Percentiles rank a stretch among this genome's conserved stretches.
phyloP scores from a whole-genome alignment of 768 basidiomycete genomes.

The Auricularia auricula-judae region DNA sequence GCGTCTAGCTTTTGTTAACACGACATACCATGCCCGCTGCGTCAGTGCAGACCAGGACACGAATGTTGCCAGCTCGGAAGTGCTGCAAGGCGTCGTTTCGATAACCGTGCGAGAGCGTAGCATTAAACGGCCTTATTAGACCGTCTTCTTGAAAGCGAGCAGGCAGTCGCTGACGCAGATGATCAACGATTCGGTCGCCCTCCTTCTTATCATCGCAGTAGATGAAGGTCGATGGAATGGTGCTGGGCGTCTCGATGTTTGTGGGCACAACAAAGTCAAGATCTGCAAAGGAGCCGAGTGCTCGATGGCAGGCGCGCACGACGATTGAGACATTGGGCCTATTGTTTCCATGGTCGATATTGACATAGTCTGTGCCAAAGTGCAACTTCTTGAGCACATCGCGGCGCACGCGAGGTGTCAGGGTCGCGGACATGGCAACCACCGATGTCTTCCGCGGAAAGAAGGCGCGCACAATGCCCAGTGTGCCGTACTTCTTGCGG shows the following conservation, averaged over 20 bases:
- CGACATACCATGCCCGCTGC: slow-evolving; percentile 27
- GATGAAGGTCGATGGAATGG: slow-evolving; percentile 20
- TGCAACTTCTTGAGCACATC: background rate
- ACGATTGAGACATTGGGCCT: slow-evolving; percentile 21
- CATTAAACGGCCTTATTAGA: slow-evolving; percentile 7
- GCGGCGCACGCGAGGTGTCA: background rate
- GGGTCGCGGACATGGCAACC: background rate
- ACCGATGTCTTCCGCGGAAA: background rate
- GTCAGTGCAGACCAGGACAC: slow-evolving; percentile 23
- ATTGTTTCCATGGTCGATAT: background rate
- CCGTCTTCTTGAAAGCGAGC: slow-evolving; percentile 15
- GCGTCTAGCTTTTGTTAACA: background rate
- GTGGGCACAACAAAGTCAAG: slow-evolving; percentile 22
- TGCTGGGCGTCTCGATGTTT: background rate
- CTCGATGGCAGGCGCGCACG: slow-evolving; percentile 16
- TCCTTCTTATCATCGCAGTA: slow-evolving; percentile 20
- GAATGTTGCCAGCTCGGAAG: slow-evolving; percentile 16
- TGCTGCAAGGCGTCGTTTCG: slow-evolving; percentile 11
- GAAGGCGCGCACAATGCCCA: background rate
- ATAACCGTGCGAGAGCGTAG: slow-evolving; percentile 4
- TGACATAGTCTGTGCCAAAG: background rate
- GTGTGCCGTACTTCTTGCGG: background rate
- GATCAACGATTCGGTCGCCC: slow-evolving; percentile 17
- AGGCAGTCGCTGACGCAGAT: slow-evolving; percentile 13
- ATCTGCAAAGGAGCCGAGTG: slow-evolving; percentile 22